Evolutionary conservation across 2,329 filamentous ascomycete genomes (phyloP), one percentile per base, ranked within the genome.

Genomic region (Xylariomycetidae sp.): DNA sequence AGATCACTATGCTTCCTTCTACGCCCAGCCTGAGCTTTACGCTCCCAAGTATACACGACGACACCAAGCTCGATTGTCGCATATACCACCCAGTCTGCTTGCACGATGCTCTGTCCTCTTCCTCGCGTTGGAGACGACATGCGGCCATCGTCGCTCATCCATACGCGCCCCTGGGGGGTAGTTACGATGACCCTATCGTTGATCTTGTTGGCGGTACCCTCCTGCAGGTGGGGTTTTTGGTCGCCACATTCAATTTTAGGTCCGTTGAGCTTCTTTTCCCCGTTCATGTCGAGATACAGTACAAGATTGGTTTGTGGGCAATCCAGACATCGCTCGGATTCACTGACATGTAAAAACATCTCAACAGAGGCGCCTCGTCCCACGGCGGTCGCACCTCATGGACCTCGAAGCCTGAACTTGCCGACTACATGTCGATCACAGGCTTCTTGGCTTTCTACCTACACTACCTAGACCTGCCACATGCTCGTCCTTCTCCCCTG

Each of bases 171-270:
- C 66, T 97, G 32, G 92, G 92, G 4, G 92, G 90, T 5, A 80
- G 69, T 57, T 92, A 80, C 54, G 86, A 97, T 55, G 89, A 97
- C 54, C 74, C 76, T 0, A 71, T 95, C 1, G 82, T 97, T 2
- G 69, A 76, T n/a, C 66, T 77, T 7, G 62, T 85, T 3, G 77
- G 75, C 1, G 64, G 67, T 2, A 72, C 82, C 37, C 66, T 94
- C 28, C 58, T 94, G n/a, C 65, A 71, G 4, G 63, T 70, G 33
- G 86, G 85, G 2, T 94, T 78, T 50, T 57, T 94, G 2, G 83
- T 96, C 3, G 82, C 74, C 6, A 94, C 88, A 0, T 96, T 97
- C 61, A 96, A 97, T 54, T 96, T 97, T 57, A 76, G 89, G 85
- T 51, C 14, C 12, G 45, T 42, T 12, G 2, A 13, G 16, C 12